Conservation (phyloP, 1,139 yeast species). For the Blastobotrys buckinghamii region DNA sequence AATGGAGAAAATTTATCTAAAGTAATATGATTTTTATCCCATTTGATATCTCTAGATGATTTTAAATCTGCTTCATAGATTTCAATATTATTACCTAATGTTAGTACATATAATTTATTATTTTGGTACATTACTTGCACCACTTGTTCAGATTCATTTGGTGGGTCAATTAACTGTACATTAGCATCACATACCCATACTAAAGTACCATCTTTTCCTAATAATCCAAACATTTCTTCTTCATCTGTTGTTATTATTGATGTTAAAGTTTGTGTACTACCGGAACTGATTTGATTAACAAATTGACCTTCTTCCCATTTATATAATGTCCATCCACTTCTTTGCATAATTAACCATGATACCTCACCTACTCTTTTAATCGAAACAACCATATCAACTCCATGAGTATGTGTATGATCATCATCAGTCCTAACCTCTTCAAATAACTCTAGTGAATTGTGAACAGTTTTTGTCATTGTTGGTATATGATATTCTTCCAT, state of each 20-base stretch:
- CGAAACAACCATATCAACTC: conserved; percentile 15
- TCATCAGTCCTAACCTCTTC: conserved; percentile 1
- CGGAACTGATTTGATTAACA: conserved; percentile 21
- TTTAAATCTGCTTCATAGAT: conserved; percentile 2
- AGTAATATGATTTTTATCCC: conserved; percentile 9
- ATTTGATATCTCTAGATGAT: conserved; percentile 11
- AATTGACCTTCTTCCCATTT: conserved; percentile 21
- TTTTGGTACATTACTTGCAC: conserved; percentile 3
- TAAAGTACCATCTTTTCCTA: conserved; percentile 20
- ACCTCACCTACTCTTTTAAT: conserved; percentile 18
- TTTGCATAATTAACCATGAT: conserved; percentile 22
- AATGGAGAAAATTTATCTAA: conserved; percentile 8
- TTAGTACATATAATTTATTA: conserved; percentile 4
- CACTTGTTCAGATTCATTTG: conserved; percentile 1
- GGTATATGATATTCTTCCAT: conserved; percentile 9
- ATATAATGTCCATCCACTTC: conserved; percentile 23
- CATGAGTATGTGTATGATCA: conserved; percentile 13
- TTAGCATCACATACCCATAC: conserved; percentile 22
- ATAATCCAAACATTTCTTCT: conserved; percentile 20
- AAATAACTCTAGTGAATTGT: conserved; percentile 1
- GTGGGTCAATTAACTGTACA: conserved; percentile 18
- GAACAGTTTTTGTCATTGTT: conserved; percentile 3
- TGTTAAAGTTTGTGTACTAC: conserved; percentile 15
- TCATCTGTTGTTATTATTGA: conserved; percentile 6
- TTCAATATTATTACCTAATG: neutral